These are phyloP conservation scores for Solanum paucissectum DNA, from an alignment of 257 asterid species.

Conservation along the genomic window DNA sequence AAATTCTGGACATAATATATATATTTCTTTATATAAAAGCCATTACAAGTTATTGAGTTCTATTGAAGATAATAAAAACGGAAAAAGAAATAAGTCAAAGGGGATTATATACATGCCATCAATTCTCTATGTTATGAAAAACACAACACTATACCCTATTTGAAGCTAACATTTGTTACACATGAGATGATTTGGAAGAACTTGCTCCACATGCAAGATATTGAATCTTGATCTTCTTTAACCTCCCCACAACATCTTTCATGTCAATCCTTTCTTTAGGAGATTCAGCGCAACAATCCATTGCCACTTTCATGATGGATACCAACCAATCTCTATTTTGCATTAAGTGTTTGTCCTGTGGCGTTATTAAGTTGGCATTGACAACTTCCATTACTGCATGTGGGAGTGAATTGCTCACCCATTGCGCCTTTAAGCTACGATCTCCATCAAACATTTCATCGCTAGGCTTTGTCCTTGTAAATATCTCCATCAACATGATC, in stretches of 20 bases:
- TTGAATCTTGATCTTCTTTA: not conserved
- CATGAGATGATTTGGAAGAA: not conserved
- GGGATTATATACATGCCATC: too few relatives aligned
- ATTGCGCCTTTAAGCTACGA: conserved; percentile 8
- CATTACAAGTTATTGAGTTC: too few relatives aligned
- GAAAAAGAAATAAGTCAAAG: too few relatives aligned
- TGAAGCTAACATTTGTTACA: too few relatives aligned
- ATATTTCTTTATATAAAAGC: too few relatives aligned
- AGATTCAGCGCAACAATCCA: not conserved
- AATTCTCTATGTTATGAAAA: too few relatives aligned
- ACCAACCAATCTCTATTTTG: too few relatives aligned
- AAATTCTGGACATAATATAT: too few relatives aligned
- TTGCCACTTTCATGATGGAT: too few relatives aligned
- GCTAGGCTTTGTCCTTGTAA: not conserved
- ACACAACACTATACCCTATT: too few relatives aligned
- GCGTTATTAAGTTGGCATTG: not conserved
- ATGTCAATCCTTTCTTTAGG: not conserved
- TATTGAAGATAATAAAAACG: too few relatives aligned
- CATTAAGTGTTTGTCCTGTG: too few relatives aligned
- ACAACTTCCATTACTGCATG: not conserved
- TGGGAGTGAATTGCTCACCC: not conserved
- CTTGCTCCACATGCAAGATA: not conserved
- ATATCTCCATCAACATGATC: not conserved
- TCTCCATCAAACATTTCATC: conserved; percentile 3
- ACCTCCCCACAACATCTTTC: not conserved